phyloP scores from a whole-genome alignment of 2,329 filamentous ascomycete species.

The Alternaria novae-zelandiae region DNA sequence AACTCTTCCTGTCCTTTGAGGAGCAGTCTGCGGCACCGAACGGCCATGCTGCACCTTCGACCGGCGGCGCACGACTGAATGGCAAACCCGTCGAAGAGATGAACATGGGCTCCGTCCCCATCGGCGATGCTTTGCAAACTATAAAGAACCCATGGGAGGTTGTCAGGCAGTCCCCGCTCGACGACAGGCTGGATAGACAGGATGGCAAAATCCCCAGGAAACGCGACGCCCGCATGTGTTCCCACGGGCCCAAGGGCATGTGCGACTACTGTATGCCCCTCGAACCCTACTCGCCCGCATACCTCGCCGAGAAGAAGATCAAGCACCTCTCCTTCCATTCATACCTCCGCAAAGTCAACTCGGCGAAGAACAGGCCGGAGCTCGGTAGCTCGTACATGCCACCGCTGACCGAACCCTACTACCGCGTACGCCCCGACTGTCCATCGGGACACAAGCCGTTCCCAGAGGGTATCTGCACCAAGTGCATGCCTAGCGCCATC shows the following conservation, averaged over 20 bases:
- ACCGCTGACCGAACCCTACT: slow-evolving; percentile 90
- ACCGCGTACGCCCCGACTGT: slow-evolving; percentile 85
- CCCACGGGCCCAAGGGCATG: slow-evolving; percentile 96
- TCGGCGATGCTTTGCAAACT: slow-evolving; percentile 62
- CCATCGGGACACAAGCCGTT: slow-evolving; percentile 92
- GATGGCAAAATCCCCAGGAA: slow-evolving; percentile 87
- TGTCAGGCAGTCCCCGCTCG: slow-evolving; percentile 84
- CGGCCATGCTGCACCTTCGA: slow-evolving; percentile 49
- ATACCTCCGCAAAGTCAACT: slow-evolving; percentile 92
- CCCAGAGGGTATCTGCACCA: slow-evolving; percentile 96
- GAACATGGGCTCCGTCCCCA: slow-evolving; percentile 69
- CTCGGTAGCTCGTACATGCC: slow-evolving; percentile 94
- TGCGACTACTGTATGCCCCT: slow-evolving; percentile 98
- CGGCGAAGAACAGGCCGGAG: slow-evolving; percentile 95
- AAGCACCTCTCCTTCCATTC: slow-evolving; percentile 98
- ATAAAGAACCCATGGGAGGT: slow-evolving; percentile 94
- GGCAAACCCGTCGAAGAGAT: slow-evolving; percentile 74
- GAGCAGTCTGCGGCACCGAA: slow-evolving; percentile 61
- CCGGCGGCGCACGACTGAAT: slow-evolving; percentile 70
- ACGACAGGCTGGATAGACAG: slow-evolving; percentile 83
- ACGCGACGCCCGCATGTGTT: slow-evolving; percentile 84
- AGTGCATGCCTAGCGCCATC: slow-evolving; percentile 97
- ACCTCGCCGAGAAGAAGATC: slow-evolving; percentile 94
- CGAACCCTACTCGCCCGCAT: slow-evolving; percentile 89
- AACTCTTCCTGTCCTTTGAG: slow-evolving; percentile 85